Evolutionary conservation across 164 flowering plant genomes (phyloP), one percentile per base, ranked within the genome.

Genomic region (Piper longum): DNA sequence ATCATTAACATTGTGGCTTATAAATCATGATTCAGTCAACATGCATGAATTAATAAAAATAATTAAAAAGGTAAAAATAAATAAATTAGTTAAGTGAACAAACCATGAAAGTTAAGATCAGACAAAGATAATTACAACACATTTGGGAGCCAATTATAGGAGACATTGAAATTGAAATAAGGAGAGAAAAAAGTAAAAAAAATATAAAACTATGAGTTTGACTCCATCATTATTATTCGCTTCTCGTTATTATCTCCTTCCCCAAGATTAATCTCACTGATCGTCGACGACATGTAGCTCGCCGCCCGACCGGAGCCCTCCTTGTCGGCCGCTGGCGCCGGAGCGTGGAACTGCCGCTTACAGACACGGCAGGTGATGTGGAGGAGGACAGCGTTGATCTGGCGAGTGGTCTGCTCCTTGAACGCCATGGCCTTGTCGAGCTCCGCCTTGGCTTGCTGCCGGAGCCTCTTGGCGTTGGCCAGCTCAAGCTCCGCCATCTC

Each of bases 301-400:
- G 76, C 64, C 9, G 72, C 83, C 16, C 74, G 70, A 0, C 84
- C 82, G 66, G 76, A 76, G 66, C 79, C 79, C 18, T 75, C 76
- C 3, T 71, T 68, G 8, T 69, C 72, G 4, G 71, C 67, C n/a
- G 71, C 48, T 1, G 74, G 54, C 0, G 69, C 41, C 41, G 69
- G 54, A 0, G 80, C 64, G 51, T 77, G 68, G 57, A 87, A 88
- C 62, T 76, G 83, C 14, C 79, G 81, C 73, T 84, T 82, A 65
- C 98, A 91, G 55, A 84, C 62, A 41, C 84, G 92, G 67, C 98
- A 88, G 63, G 96, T 91, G 75, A 91, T 80, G 61, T 81, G 79
- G 5, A 82, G 70, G n/a, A 87, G 72, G 4, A 86, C 77, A 14
- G 91, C 74, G 65, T 82, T 85, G 56, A 91, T 78, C 66, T 82